Percentiles rank a stretch among this genome's conserved stretches.
phyloP scores from a whole-genome alignment of 2,329 filamentous ascomycete species.

The Fusarium sterilihyphosum region DNA sequence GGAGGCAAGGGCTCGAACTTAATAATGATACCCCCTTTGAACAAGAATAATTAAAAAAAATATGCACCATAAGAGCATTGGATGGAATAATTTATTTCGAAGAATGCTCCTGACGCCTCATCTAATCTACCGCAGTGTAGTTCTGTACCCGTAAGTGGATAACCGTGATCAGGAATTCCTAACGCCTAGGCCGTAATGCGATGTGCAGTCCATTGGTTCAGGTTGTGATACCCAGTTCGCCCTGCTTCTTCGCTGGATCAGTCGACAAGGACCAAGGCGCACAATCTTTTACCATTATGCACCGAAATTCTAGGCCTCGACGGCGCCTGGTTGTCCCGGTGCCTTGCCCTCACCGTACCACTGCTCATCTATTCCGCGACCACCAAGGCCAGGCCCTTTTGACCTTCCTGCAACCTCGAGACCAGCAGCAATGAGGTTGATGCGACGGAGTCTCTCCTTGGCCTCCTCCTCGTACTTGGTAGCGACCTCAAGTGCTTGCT shows the following conservation, averaged over 20 bases:
- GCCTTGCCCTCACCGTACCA: conserved; percentile 48
- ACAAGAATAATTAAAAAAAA: neutral
- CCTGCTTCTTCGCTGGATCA: neutral
- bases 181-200: conserved; percentile 38
- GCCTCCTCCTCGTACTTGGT: conserved; percentile 79
- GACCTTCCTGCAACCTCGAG: conserved; percentile 67
- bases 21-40: conserved; percentile 38
- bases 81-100: conserved; percentile 7
- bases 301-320: conserved; percentile 15
- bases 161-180: conserved; percentile 37
- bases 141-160: conserved; percentile 25
- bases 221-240: neutral
- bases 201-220: conserved; percentile 21
- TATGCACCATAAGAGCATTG: neutral
- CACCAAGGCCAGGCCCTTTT: conserved; percentile 18
- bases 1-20: conserved; percentile 1
- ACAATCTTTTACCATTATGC: neutral
- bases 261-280: neutral
- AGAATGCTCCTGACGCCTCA: conserved; percentile 29
- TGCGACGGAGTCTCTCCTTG: conserved; percentile 78
- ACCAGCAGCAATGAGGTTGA: conserved; percentile 79
- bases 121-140: conserved; percentile 28
- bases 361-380: conserved; percentile 43
- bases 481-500: conserved; percentile 73
- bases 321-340: conserved; percentile 2